A percentile compares a stretch with the other conserved stretches of the same genome.
These are phyloP conservation scores for Trichoderma breve DNA, from an alignment of 2,329 filamentous ascomycete genomes.

Conservation along the genomic window DNA sequence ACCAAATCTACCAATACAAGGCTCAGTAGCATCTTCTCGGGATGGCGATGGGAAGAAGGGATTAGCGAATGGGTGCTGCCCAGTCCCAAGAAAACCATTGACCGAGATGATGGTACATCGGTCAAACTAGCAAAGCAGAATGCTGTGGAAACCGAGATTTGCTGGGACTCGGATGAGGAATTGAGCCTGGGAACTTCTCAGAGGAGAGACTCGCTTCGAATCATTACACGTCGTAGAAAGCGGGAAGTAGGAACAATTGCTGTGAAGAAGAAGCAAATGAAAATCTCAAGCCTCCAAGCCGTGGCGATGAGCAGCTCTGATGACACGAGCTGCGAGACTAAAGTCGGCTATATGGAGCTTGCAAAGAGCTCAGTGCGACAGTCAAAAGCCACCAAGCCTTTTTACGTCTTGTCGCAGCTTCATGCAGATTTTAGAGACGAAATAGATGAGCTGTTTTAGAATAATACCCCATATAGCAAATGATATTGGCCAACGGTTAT, in stretches of 20 bases:
- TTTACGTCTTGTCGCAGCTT: not conserved
- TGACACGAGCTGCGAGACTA: not conserved
- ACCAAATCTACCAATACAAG: constrained; percentile 15
- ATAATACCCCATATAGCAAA: not conserved
- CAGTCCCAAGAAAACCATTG: constrained; percentile 10
- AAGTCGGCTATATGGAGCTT: not conserved
- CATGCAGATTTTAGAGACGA: constrained; percentile 7
- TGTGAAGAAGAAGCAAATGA: not conserved
- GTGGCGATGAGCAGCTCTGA: not conserved
- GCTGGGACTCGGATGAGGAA: not conserved
- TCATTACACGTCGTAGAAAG: not conserved
- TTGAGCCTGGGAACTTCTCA: not conserved
- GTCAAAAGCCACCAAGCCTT: constrained; percentile 1
- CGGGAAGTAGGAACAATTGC: not conserved
- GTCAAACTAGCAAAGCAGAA: not conserved
- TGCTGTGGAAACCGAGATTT: not conserved
- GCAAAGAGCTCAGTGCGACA: not conserved
- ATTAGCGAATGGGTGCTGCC: constrained; percentile 41
- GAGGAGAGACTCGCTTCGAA: not conserved
- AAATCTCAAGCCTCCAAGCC: not conserved
- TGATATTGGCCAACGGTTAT: not conserved
- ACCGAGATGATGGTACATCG: not conserved
- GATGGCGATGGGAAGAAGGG: constrained; percentile 42
- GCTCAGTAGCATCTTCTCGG: constrained; percentile 32
- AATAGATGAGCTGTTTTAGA: constrained; percentile 8